Evolutionary conservation across 257 asterid genomes (phyloP), one percentile per base, ranked within the genome.

Genomic region (Plantago ovata): DNA sequence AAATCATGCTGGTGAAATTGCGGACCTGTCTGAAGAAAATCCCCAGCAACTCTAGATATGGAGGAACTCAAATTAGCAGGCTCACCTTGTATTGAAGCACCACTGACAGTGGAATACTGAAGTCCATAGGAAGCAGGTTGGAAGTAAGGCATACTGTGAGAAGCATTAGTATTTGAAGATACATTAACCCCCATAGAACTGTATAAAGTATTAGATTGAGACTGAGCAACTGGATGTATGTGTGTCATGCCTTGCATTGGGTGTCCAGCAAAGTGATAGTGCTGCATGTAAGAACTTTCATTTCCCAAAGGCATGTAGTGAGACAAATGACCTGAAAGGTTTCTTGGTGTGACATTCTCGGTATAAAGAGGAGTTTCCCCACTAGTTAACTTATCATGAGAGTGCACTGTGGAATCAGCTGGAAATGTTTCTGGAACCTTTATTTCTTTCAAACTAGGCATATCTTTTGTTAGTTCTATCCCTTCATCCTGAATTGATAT

Each of bases 1-100:
- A 66, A 64, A 69, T 65, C 79, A 23, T 62, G 71, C 63, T 38
- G 57, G 38, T 51, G 64, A 62, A 78, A 65, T 41, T 76, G 78
- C 59, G 58, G 86, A 64, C 62, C 82, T 74, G 63, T 65, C 51
- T 81, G 84, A 43, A 60, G 73, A 67, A 66, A 55, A 69, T 74
- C 86, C 54, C 80, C 72, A 59, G 80, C 24, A 53, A 59, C 60
- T 59, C 69, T 74, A 53, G 83, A 71, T 55, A 75, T 43, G 54
- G 84, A 69, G 61, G 88, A 72, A 67, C 56, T 63, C 63, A 72
- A 56, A 19, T 64, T 70, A 16, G 61, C 77, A 49, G 77, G 69
- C 51, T 78, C 83, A 68, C 68, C 60, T 43, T 41, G 67, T 58
- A 73, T 69, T 48, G 70, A 46, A 62, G 72, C 61, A 48, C 69